A percentile compares a stretch with the other conserved stretches of the same genome.
Evolutionary conservation across 257 asterid species (phyloP).

Genomic region (Solanum corneliomulleri): DNA sequence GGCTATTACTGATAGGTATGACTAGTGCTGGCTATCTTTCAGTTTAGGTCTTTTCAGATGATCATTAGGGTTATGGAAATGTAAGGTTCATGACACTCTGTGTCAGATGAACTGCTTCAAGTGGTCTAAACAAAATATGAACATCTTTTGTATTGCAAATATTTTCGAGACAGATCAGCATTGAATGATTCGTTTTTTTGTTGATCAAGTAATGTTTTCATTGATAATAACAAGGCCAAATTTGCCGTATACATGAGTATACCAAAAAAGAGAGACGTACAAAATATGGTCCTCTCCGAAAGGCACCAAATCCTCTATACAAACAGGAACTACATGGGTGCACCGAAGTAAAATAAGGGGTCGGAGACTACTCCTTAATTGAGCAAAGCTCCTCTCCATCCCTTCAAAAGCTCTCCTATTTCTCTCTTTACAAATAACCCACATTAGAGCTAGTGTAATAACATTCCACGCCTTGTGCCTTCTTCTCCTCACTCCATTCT

Average conservation of each 20-base stretch:
- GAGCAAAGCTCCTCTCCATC: background rate
- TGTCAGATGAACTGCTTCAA: background rate
- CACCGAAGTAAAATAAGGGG: background rate
- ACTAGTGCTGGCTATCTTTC: background rate
- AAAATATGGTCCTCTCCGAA: background rate
- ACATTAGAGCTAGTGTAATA: background rate
- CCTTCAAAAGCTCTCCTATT: background rate
- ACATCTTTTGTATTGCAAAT: background rate
- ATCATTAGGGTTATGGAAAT: background rate
- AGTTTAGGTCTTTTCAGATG: background rate
- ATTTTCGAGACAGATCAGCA: background rate
- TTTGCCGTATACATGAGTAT: background rate
- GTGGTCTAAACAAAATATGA: background rate
- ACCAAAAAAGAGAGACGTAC: background rate
- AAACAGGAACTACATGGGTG: background rate
- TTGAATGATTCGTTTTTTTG: background rate
- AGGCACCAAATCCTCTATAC: background rate
- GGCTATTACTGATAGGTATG: slow-evolving; percentile 86
- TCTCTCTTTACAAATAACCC: background rate
- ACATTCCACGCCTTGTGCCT: background rate
- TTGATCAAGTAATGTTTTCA: background rate
- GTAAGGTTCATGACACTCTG: background rate
- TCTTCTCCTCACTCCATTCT: background rate
- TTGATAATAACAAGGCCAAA: background rate
- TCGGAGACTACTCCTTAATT: background rate